Base-by-base conservation (phyloP, 306 rosid genomes). In the Cicer bijugum region DNA sequence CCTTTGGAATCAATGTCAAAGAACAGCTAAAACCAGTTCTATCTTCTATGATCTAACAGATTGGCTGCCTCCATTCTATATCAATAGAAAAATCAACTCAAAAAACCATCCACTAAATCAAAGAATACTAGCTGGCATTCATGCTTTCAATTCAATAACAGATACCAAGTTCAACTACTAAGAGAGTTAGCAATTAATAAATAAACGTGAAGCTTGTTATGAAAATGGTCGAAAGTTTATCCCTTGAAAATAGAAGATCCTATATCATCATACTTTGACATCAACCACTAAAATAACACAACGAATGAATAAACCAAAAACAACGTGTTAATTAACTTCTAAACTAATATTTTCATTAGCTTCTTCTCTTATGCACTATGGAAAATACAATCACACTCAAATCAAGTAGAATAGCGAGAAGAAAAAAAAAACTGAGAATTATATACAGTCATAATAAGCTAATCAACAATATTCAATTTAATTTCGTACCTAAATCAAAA, bases 371-470 rank as follows among this genome's bases (percentile, higher is more conserved):
- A 37, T 61, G 61, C 63, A 71, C 55, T 47, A 63, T 11, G 12
- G 11, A 14, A 55, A 55, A 46, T 15, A 62, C 52, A 28, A 28
- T 28, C 5, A 67, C 12, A 76, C 42, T 61, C 16, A 17, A 63
- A 28, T 15, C 53, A 72, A 57, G 67, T 6, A 39, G 4, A 15
- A 45, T n/a, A 80, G 46, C 5, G 2, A 5, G n/a, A 72, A 66
- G 38, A 28, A 66, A 48, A 56, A 56, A 37, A 65, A 35, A 80
- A 69, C 9, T 20, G 44, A 61, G 11, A 81, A 64, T 42, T 81
- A 66, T 77, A 17, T 72, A 77, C 85, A 77, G 9, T 20, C 8
- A 71, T 39, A 66, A 65, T 23, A 66, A 1, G 58, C 78, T 66
- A 77, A 53, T 35, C 68, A 56, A 48, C 33, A 81, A 37, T 40